phyloP scores from a whole-genome alignment of 352 stramenopile species.

The Aphanomyces invadans region DNA sequence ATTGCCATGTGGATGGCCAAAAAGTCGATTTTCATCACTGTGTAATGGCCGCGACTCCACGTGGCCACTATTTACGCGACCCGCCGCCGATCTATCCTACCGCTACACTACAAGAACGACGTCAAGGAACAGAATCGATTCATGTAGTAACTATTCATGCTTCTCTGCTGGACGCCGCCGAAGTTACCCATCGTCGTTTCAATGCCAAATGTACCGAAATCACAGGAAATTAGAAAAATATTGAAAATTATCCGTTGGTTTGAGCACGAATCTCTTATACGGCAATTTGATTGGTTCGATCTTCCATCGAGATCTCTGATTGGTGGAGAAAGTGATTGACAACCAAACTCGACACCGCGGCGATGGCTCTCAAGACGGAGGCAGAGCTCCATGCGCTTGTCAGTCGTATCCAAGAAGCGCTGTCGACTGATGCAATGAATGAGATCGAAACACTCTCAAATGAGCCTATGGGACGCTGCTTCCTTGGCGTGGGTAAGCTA shows the following conservation, averaged over 20 bases:
- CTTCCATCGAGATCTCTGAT: not conserved
- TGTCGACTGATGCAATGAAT: not conserved
- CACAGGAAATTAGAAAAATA: not conserved
- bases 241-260: not conserved
- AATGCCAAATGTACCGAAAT: not conserved
- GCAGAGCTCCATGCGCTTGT: not conserved
- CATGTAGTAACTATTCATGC: not conserved
- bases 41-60: not conserved
- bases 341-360: not conserved
- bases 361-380: not conserved
- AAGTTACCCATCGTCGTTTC: not conserved
- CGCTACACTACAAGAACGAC: no score
- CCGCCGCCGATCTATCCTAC: not conserved
- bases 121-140: not conserved
- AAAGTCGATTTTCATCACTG: constrained; percentile 15
- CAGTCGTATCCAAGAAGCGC: not conserved
- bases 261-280: not conserved
- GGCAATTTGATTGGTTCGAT: not conserved
- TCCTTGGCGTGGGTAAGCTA: constrained; percentile 55
- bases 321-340: not conserved
- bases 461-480: constrained; percentile 55
- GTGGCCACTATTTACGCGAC: not conserved
- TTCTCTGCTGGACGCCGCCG: no score
- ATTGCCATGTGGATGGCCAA: constrained; percentile 3
- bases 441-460: not conserved